Percentiles rank a stretch among this genome's conserved stretches.
These are phyloP conservation scores for Hypoxylon sp. DNA, from an alignment of 2,329 filamentous ascomycete species.

Conservation along the genomic window DNA sequence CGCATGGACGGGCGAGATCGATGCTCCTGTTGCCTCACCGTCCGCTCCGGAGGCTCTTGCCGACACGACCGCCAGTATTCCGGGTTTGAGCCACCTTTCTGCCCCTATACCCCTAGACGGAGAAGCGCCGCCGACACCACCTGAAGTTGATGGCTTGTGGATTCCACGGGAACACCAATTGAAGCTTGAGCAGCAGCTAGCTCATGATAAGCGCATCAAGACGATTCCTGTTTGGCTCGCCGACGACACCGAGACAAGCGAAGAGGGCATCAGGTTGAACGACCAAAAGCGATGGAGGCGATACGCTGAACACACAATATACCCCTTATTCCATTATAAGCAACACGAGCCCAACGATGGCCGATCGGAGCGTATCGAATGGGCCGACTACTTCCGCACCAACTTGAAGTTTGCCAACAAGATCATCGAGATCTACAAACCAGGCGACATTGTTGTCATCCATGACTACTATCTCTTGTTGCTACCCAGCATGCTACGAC, in stretches of 20 bases:
- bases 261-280: slow-evolving; percentile 79
- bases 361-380: slow-evolving; percentile 83
- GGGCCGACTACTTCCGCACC: slow-evolving; percentile 93
- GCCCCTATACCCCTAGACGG: slow-evolving; percentile 83
- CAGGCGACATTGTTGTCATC: slow-evolving; percentile 91
- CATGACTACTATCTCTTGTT: slow-evolving; percentile 96
- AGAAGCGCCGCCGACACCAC: slow-evolving; percentile 68
- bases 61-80: slow-evolving; percentile 64
- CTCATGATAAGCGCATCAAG: slow-evolving; percentile 79
- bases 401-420: slow-evolving; percentile 93
- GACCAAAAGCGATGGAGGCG: slow-evolving; percentile 90
- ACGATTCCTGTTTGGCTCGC: slow-evolving; percentile 91
- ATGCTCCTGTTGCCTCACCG: slow-evolving; percentile 62
- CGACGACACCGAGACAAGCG: slow-evolving; percentile 77
- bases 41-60: slow-evolving; percentile 65
- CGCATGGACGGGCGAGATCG: slow-evolving; percentile 94
- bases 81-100: slow-evolving; percentile 79
- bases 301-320: slow-evolving; percentile 92
- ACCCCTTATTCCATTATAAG: slow-evolving; percentile 96
- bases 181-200: slow-evolving; percentile 80
- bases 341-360: slow-evolving; percentile 92
- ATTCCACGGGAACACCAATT: slow-evolving; percentile 79
- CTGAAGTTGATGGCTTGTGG: slow-evolving; percentile 76
- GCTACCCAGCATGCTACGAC: slow-evolving; percentile 88
- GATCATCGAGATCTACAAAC: slow-evolving; percentile 90